Base-by-base conservation (phyloP, 495 filamentous ascomycete species). In the Trichoderma parareesei region DNA sequence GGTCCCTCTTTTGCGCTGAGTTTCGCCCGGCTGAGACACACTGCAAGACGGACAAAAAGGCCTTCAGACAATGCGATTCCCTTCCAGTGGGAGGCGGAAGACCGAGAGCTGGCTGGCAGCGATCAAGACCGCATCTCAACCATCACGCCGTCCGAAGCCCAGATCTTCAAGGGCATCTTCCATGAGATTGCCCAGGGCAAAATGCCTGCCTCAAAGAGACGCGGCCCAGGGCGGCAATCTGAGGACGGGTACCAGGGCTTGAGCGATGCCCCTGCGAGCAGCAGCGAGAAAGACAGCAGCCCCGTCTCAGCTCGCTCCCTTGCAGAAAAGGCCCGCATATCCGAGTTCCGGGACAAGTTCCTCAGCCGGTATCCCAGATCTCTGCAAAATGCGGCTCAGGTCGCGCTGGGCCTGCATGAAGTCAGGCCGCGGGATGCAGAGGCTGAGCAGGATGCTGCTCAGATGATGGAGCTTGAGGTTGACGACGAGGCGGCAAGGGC, bases 81-180 rank as follows among this genome's bases (percentile, higher is more conserved):
- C 4, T 57, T 57, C 18, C 53, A 57, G 16, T 57, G 53, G 53
- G 53, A 57, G 0, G 35, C 53, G 9, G 53, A 37, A 11, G 53
- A 57, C 27, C 53, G 37, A 37, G 53, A 57, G 27, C 53, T 57
- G 20, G 53, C 20, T 2, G 14, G 53, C 33, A 16, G 4, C 33
- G 27, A 38, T 10, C 16, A 20, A 14, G 53, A 37, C 9, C 53
- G 20, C 7, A n/a, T 53, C 11, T 64, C 62, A 20, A 89, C 86
- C 42, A 85, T 88, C 46, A 88, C 86, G 0, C 77, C 77, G 1
- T 60, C 73, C 0, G 87, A 89, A 68, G 71, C 76, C 41, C 73
- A 75, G 4, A 74, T 81, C 2, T 89, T 89, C 69, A 75, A 82
- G 55, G 76, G 77, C 62, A 86, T 89, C 65, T 86, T 88, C 65